phyloP scores from a whole-genome alignment of 2,329 filamentous ascomycete genomes.

The Cladorrhinum sp. region DNA sequence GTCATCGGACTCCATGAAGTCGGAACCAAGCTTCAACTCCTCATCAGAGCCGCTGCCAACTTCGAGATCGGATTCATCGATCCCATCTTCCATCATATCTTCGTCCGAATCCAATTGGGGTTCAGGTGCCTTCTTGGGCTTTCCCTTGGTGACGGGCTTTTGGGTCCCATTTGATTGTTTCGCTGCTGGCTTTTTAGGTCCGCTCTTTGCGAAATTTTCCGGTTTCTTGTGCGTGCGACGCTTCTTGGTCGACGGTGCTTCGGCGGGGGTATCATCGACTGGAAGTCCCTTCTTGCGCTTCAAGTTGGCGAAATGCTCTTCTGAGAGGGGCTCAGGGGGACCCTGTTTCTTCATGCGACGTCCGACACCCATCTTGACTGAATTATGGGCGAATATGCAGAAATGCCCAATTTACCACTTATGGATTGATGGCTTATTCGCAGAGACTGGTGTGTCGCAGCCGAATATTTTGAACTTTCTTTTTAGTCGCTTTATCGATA shows the following conservation, averaged over 20 bases:
- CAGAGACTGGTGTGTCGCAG: constrained; percentile 6
- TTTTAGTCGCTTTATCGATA: constrained; percentile 27
- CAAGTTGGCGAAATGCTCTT: constrained; percentile 70
- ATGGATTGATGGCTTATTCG: neutral
- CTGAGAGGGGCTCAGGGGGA: constrained; percentile 75
- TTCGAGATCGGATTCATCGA: constrained; percentile 44
- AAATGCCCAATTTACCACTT: constrained; percentile 8
- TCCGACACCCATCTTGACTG: constrained; percentile 73
- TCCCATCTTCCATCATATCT: constrained; percentile 38
- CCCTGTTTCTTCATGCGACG: constrained; percentile 97
- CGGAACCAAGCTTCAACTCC: constrained; percentile 48
- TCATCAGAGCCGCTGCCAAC: constrained; percentile 47
- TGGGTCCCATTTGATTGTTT: constrained; percentile 35
- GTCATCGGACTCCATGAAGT: constrained; percentile 59
- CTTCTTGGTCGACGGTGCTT: constrained; percentile 60
- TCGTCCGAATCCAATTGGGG: constrained; percentile 44
- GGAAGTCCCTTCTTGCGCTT: constrained; percentile 82
- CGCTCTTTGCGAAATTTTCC: constrained; percentile 32
- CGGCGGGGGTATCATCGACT: constrained; percentile 52
- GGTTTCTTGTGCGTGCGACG: constrained; percentile 39
- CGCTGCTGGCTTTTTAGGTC: constrained; percentile 30
- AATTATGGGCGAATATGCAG: constrained; percentile 14
- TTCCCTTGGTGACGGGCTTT: constrained; percentile 29
- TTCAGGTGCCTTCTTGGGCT: constrained; percentile 41
- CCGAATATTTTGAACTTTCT: constrained; percentile 22